Conservation (phyloP, 1,139 yeast species). For the Cylindricascospora bacillispora region DNA sequence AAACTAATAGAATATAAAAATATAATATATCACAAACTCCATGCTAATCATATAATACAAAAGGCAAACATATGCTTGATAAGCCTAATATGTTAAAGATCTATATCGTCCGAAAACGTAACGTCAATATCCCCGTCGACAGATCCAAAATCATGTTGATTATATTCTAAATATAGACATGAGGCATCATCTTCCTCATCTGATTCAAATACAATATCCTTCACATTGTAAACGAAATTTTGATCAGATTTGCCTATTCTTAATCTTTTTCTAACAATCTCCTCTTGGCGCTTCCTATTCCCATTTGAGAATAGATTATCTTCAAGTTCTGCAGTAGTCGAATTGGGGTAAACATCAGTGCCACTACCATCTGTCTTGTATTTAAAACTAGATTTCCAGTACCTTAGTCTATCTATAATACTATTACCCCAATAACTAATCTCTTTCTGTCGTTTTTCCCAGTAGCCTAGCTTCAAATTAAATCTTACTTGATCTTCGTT, state of each 20-base stretch:
- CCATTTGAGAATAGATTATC: constrained; percentile 3
- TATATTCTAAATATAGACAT: too few relatives aligned
- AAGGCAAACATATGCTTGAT: too few relatives aligned
- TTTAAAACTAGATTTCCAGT: constrained; percentile 27
- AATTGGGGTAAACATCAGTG: constrained; percentile 7
- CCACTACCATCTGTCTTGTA: constrained; percentile 38
- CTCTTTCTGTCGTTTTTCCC: constrained; percentile 11
- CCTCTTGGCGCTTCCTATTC: constrained; percentile 10
- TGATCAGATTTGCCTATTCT: constrained; percentile 23
- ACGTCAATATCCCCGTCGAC: too few relatives aligned
- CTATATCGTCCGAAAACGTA: too few relatives aligned
- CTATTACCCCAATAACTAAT: constrained; percentile 12
- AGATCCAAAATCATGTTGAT: too few relatives aligned
- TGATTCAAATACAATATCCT: constrained; percentile 37
- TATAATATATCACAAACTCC: too few relatives aligned
- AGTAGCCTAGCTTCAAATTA: constrained; percentile 7
- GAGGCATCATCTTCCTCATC: too few relatives aligned
- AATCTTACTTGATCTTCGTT: constrained; percentile 9
- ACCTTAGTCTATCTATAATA: background rate
- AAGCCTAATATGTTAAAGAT: too few relatives aligned
- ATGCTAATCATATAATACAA: too few relatives aligned
- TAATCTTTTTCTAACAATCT: constrained; percentile 20
- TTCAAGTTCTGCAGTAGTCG: background rate
- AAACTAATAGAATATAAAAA: too few relatives aligned
- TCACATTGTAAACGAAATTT: constrained; percentile 46